Percentiles rank a stretch among this genome's conserved stretches.
These are phyloP conservation scores for Septoria linicola DNA, from an alignment of 2,329 filamentous ascomycete species.

Conservation along the genomic window DNA sequence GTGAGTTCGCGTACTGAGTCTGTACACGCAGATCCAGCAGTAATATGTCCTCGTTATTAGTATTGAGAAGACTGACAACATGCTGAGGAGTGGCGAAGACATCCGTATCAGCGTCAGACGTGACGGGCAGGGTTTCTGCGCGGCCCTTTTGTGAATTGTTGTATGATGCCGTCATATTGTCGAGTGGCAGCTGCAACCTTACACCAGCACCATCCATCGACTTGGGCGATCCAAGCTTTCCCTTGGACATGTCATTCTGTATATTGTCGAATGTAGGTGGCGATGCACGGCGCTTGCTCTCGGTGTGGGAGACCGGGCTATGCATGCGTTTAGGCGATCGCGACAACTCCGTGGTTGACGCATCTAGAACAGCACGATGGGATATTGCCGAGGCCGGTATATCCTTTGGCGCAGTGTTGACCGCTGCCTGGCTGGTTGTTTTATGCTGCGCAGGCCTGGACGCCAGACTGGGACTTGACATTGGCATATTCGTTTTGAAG, in stretches of 20 bases:
- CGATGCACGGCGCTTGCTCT: constrained; percentile 48
- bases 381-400: constrained; percentile 38
- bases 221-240: constrained; percentile 32
- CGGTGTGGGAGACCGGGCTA: constrained; percentile 46
- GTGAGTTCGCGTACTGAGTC: constrained; percentile 73
- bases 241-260: constrained; percentile 6
- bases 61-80: constrained; percentile 50
- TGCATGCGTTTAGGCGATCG: constrained; percentile 51
- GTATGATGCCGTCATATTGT: constrained; percentile 25
- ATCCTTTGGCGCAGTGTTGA: constrained; percentile 35
- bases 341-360: constrained; percentile 31
- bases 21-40: constrained; percentile 84
- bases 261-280: constrained; percentile 38
- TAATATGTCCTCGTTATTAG: constrained; percentile 55
- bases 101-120: constrained; percentile 36
- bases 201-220: constrained; percentile 22
- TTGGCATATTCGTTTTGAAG: constrained; percentile 40
- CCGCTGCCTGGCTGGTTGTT: constrained; percentile 25
- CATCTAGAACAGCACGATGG: constrained; percentile 30
- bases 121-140: constrained; percentile 49
- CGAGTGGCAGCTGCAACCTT: constrained; percentile 35
- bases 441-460: constrained; percentile 17
- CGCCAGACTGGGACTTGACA: constrained; percentile 23
- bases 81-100: constrained; percentile 50
- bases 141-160: constrained; percentile 33